phyloP scores from a whole-genome alignment of 1,139 yeast species.

The Hyphopichia fennica region DNA sequence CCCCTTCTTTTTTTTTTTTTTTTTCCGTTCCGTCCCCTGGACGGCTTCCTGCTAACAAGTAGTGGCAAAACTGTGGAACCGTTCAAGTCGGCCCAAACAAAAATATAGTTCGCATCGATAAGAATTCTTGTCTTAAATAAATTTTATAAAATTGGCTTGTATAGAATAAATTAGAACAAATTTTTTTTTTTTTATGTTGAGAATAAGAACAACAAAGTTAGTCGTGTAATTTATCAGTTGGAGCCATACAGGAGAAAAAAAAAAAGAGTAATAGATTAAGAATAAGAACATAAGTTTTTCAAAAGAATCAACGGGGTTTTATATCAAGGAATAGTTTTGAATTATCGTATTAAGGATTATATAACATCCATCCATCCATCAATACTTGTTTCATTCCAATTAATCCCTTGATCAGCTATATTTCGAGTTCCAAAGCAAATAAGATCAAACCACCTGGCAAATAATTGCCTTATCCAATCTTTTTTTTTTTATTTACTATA shows the following conservation, averaged over 20 bases:
- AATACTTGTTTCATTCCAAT: no score
- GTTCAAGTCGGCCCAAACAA: not conserved
- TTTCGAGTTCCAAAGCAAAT: not conserved
- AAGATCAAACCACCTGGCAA: not conserved
- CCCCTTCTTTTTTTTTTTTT: constrained; percentile 11
- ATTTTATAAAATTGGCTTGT: not conserved
- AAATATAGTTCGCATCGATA: not conserved
- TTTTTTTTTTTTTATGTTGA: not conserved
- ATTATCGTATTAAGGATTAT: no score
- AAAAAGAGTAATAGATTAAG: no score
- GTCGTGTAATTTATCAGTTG: not conserved
- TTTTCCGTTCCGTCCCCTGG: no score
- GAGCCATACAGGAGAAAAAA: not conserved
- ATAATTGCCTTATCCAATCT: not conserved
- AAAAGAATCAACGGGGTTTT: no score
- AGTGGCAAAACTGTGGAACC: not conserved
- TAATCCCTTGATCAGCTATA: not conserved
- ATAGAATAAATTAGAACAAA: not conserved
- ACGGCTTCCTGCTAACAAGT: not conserved
- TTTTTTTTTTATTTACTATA: not conserved
- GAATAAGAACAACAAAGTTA: not conserved
- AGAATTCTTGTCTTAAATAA: no score
- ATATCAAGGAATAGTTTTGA: no score
- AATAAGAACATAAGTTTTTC: no score
- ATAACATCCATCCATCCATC: no score